Percentiles rank a stretch among this genome's conserved stretches.
These are phyloP conservation scores for Pyrus communis DNA, from an alignment of 306 rosid species.

Conservation along the genomic window DNA sequence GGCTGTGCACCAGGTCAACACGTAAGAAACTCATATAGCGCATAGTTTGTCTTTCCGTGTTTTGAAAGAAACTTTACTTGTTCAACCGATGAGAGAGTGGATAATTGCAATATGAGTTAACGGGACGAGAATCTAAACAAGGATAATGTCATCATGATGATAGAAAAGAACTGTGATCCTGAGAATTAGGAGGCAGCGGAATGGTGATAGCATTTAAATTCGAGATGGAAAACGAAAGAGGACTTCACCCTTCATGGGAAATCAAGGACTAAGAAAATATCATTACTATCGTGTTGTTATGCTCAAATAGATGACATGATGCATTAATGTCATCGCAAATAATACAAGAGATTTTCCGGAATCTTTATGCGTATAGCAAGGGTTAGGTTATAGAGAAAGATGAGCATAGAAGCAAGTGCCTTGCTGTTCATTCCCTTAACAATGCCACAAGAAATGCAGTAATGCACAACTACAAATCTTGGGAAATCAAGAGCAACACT, in stretches of 20 bases:
- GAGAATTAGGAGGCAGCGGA: background rate
- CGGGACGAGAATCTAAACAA: too few relatives aligned
- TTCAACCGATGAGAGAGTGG: too few relatives aligned
- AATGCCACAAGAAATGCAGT: background rate
- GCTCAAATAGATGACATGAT: background rate
- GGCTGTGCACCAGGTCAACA: slow-evolving; percentile 36
- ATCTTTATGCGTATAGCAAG: background rate
- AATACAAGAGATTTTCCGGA: background rate
- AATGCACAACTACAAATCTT: background rate
- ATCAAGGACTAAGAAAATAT: background rate
- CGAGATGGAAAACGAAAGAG: background rate
- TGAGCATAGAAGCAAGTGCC: background rate
- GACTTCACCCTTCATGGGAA: background rate
- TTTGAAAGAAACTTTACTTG: too few relatives aligned
- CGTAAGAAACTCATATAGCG: too few relatives aligned
- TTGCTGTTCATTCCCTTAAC: background rate
- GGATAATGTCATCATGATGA: background rate
- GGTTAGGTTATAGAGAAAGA: background rate
- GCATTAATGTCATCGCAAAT: background rate
- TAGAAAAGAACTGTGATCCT: background rate
- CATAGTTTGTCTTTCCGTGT: too few relatives aligned
- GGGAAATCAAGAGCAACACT: background rate
- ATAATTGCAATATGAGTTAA: too few relatives aligned
- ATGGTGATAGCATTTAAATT: background rate
- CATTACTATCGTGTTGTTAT: background rate